Conservation (phyloP, 129 eudicot genomes). For the Ambrosia artemisiifolia region DNA sequence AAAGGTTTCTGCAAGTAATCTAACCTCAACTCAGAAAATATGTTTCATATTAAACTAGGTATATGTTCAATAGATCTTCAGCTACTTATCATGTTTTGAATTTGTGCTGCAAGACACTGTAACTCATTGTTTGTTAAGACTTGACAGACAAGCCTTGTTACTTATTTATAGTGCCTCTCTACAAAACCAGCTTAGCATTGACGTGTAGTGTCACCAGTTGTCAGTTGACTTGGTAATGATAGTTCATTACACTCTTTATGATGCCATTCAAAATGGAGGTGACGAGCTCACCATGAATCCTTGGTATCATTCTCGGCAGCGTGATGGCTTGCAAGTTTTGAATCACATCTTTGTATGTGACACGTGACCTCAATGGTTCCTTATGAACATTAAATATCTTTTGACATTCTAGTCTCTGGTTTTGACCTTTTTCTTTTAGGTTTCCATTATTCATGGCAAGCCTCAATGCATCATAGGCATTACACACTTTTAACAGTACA, state of each 20-base stretch:
- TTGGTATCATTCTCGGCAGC: background rate
- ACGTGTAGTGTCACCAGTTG: background rate
- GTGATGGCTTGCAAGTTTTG: constrained; percentile 7
- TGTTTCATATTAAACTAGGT: background rate
- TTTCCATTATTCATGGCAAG: background rate
- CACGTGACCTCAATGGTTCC: background rate
- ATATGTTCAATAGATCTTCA: background rate
- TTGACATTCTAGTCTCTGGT: constrained; percentile 5
- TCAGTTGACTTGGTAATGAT: background rate
- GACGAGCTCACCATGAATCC: background rate
- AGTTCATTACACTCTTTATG: constrained; percentile 3
- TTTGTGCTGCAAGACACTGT: background rate
- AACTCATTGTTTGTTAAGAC: background rate
- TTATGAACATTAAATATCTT: background rate
- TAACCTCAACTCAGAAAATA: background rate
- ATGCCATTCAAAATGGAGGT: background rate
- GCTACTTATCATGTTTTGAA: background rate
- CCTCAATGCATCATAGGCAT: background rate
- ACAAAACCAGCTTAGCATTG: background rate
- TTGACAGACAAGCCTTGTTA: background rate
- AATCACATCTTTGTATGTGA: background rate
- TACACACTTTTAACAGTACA: background rate
- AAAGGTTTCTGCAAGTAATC: background rate
- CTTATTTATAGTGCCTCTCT: background rate
- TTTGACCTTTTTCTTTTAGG: background rate